phyloP scores from a whole-genome alignment of 2,329 filamentous ascomycete genomes.

The Neospermospora avenae region DNA sequence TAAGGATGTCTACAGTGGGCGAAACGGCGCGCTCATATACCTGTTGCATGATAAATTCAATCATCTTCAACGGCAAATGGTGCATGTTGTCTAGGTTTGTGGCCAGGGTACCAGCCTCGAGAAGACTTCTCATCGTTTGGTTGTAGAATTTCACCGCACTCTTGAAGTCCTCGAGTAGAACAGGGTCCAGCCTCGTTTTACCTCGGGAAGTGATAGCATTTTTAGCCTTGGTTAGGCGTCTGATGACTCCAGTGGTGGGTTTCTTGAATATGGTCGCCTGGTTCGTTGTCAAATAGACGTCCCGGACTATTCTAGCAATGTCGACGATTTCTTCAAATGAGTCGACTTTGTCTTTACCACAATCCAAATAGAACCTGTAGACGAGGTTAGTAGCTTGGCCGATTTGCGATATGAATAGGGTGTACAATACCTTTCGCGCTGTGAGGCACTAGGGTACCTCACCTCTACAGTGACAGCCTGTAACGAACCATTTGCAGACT shows the following conservation, averaged over 20 bases:
- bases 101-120: conserved; percentile 68
- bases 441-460: conserved; percentile 77
- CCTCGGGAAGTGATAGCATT: conserved; percentile 19
- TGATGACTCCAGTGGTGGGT: conserved; percentile 69
- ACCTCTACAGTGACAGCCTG: conserved; percentile 61
- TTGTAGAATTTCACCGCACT: conserved; percentile 77
- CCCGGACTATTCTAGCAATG: conserved; percentile 65
- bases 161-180: conserved; percentile 62
- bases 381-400: conserved; percentile 15
- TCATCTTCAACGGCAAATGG: conserved; percentile 66
- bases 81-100: conserved; percentile 68
- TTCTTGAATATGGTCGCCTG: conserved; percentile 67
- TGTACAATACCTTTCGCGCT: conserved; percentile 58
- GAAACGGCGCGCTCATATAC: conserved; percentile 92
- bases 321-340: conserved; percentile 70
- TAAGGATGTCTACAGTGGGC: conserved; percentile 77
- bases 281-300: conserved; percentile 73
- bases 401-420: neutral
- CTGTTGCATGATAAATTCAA: conserved; percentile 80
- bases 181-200: conserved; percentile 50
- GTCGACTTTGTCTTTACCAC: conserved; percentile 75
- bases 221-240: conserved; percentile 68
- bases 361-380: conserved; percentile 67
- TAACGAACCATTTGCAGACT: conserved; percentile 44
- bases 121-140: conserved; percentile 58